Percentiles rank a stretch among this genome's conserved stretches.
phyloP scores from a whole-genome alignment of 345 rosid genomes.

The Aegle marmelos region DNA sequence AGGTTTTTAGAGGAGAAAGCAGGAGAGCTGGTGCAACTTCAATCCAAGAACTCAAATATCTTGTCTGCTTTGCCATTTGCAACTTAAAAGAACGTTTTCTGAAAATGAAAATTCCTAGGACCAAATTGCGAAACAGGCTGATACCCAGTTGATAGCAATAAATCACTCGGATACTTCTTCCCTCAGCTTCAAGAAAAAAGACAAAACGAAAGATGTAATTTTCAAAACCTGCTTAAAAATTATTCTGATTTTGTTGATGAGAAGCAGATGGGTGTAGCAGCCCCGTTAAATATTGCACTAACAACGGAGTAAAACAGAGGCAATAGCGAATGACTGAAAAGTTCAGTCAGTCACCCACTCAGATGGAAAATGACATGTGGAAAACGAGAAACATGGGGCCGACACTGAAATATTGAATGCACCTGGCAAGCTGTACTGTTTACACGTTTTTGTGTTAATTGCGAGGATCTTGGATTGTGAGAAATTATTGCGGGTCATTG shows the following conservation, averaged over 20 bases:
- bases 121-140: neutral
- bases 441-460: neutral
- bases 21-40: constrained; percentile 41
- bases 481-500: neutral
- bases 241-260: neutral
- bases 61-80: constrained; percentile 29
- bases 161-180: neutral
- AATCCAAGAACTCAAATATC: constrained; percentile 24
- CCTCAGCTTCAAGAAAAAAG: neutral
- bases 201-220: too few species aligned
- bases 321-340: neutral
- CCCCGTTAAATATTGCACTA: neutral
- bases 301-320: neutral
- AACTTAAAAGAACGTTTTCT: neutral
- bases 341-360: neutral
- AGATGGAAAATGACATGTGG: constrained; percentile 8
- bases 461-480: neutral
- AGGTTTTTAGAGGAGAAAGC: constrained; percentile 22
- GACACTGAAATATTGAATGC: neutral
- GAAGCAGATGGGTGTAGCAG: neutral
- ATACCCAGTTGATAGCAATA: neutral
- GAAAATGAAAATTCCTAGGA: neutral
- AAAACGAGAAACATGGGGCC: neutral
- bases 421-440: neutral
- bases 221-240: neutral